Evolutionary conservation across 176 grass and related monocot species (phyloP).

Genomic region (Alloteropsis semialata): DNA sequence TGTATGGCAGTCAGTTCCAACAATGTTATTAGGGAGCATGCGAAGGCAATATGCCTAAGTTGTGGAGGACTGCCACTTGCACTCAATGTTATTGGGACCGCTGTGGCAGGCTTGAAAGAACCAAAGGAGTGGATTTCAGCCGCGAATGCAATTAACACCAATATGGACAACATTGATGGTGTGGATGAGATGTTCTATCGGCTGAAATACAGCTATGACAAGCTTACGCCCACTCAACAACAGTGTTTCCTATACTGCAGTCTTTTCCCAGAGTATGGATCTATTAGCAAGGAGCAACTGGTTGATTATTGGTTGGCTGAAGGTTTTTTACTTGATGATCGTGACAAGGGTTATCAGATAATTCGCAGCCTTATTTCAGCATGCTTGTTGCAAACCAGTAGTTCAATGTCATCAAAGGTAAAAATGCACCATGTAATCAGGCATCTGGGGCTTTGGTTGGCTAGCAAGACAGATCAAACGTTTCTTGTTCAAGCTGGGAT

Average conservation of each 20-base stretch:
- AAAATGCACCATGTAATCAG: conserved; percentile 71
- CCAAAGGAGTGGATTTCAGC: conserved; percentile 41
- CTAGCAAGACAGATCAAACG: conserved; percentile 11
- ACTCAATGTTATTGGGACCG: conserved; percentile 56
- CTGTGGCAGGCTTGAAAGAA: conserved; percentile 48
- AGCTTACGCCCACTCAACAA: conserved; percentile 34
- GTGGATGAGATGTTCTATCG: conserved; percentile 49
- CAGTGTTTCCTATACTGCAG: conserved; percentile 72
- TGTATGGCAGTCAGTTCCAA: conserved; percentile 12
- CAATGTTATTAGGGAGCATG: not conserved
- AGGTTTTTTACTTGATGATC: conserved; percentile 28
- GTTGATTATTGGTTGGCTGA: conserved; percentile 73
- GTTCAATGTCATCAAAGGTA: conserved; percentile 48
- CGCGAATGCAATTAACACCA: conserved; percentile 5
- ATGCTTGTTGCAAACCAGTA: conserved; percentile 58
- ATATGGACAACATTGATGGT: conserved; percentile 18
- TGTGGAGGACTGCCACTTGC: conserved; percentile 77
- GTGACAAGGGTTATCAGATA: conserved; percentile 37
- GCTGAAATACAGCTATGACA: conserved; percentile 70
- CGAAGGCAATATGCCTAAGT: conserved; percentile 17
- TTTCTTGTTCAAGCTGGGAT: conserved; percentile 55
- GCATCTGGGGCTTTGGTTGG: conserved; percentile 42
- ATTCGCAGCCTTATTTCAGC: conserved; percentile 42
- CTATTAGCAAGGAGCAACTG: conserved; percentile 57
- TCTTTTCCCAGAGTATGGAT: conserved; percentile 65